Percentiles rank a stretch among this genome's conserved stretches.
These are phyloP conservation scores for Septoria petroselini DNA, from an alignment of 2,329 filamentous ascomycete species.

Conservation along the genomic window DNA sequence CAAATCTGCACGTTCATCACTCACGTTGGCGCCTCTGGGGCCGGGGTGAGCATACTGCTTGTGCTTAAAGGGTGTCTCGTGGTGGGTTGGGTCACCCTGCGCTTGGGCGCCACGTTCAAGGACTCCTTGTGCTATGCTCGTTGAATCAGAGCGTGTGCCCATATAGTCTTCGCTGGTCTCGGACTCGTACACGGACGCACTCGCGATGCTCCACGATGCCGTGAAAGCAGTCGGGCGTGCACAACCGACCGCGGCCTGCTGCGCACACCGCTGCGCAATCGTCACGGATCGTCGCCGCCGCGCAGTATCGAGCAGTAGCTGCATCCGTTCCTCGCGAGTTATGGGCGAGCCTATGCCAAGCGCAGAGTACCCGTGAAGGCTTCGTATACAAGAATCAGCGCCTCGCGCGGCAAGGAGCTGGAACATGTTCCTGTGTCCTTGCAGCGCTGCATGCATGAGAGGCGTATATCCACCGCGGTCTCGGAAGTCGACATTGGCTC, in stretches of 20 bases:
- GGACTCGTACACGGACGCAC: conserved; percentile 22
- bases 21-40: no score
- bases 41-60: no score
- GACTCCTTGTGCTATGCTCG: no score
- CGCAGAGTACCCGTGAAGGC: conserved; percentile 66
- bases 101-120: no score
- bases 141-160: no score
- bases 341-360: conserved; percentile 59
- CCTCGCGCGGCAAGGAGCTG: conserved; percentile 69
- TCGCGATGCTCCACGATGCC: conserved; percentile 21
- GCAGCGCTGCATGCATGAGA: conserved; percentile 76
- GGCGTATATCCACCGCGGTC: conserved; percentile 80
- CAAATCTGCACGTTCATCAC: no score
- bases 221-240: conserved; percentile 7
- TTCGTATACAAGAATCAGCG: conserved; percentile 68
- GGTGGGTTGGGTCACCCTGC: no score
- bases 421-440: conserved; percentile 72
- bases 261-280: neutral
- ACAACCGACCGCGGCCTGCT: conserved; percentile 3
- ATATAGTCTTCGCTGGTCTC: conserved; percentile 26
- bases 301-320: conserved; percentile 15
- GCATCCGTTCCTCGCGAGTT: conserved; percentile 5
- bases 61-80: no score
- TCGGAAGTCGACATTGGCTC: conserved; percentile 70
- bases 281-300: conserved; percentile 11